Evolutionary conservation across 176 grass and related monocot species (phyloP).

Genomic region (Aegilops longissima): DNA sequence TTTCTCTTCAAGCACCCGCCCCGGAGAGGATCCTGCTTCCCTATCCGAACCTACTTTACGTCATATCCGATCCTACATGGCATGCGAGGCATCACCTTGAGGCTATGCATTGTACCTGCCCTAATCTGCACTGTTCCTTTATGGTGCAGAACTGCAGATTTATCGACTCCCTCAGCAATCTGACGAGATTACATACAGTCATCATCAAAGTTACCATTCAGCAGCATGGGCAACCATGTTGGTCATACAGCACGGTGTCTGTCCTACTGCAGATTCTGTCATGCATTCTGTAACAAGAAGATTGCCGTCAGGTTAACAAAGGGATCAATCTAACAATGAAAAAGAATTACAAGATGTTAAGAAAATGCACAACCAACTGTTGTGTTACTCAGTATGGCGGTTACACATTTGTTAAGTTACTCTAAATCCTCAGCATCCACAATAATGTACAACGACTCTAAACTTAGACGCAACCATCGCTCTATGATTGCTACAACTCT

Average conservation of each 20-base stretch:
- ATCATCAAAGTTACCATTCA: background rate
- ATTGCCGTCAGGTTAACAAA: too few relatives aligned
- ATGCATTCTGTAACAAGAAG: background rate
- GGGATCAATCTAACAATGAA: too few relatives aligned
- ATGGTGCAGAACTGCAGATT: background rate
- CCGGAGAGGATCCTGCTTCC: too few relatives aligned
- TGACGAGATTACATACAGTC: background rate
- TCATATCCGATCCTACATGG: too few relatives aligned
- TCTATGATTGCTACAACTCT: constrained; percentile 61
- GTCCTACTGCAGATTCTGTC: background rate
- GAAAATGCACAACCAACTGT: too few relatives aligned
- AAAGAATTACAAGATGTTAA: too few relatives aligned
- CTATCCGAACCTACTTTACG: too few relatives aligned
- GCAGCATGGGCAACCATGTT: background rate
- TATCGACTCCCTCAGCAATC: background rate
- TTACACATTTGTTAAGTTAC: background rate
- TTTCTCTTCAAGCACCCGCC: too few relatives aligned
- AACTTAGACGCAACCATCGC: constrained; percentile 13
- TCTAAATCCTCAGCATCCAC: background rate
- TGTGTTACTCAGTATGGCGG: too few relatives aligned
- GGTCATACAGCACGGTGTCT: background rate
- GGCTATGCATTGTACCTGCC: too few relatives aligned
- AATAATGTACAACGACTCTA: constrained; percentile 34
- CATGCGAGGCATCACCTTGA: too few relatives aligned
- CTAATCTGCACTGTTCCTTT: background rate